Evolutionary conservation across 2,329 filamentous ascomycete genomes (phyloP), one percentile per base, ranked within the genome.

Genomic region (Claviceps pusilla): DNA sequence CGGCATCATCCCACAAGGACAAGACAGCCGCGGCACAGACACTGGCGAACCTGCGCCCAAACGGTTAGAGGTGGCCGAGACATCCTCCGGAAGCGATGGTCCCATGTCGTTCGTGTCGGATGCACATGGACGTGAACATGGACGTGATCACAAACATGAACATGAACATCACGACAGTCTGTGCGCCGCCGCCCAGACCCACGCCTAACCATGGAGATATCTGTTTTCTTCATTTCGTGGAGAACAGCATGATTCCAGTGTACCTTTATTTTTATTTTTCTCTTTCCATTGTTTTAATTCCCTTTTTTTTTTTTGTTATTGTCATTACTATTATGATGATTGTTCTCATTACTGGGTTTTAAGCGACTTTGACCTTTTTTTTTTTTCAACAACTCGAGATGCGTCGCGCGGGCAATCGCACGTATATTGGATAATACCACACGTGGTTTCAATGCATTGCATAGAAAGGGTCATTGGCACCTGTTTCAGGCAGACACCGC

Each of bases 61-160:
- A 70, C 72, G 76, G 63, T 68, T 77, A 52, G 77, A 78, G 62
- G 67, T 77, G 50, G 67, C 67, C 55, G 76, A 77, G 57, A 71
- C 72, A 14, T 75, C 73, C 39, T 55, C 56, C 31, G 52, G 54
- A 39, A 42, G 37, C 42, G 49, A 56, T 28, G 51, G 35, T 29
- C 12, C n/a, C 29, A 33, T 29, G 33, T 28, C 46, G 3, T 48
- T n/a, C 10, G 33, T 28, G 6, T 37, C 7, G 14, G 11, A 29
- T 46, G 50, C 33, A 11, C 50, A 45, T 31, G 28, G 19, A 10
- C 35, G 11, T 37, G 35, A 10, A 12, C 35, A 11, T 11, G 35
- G 35, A 37, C 35, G 11, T 10, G 35, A 10, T 1, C 19, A 19
- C 19, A 19, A 19, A 19, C 19, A 19, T 19, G 19, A 12, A 16